Evolutionary conservation across 371 early-diverging fungal species (phyloP), one percentile per base, ranked within the genome.

Genomic region (Rhizomucor miehei): DNA sequence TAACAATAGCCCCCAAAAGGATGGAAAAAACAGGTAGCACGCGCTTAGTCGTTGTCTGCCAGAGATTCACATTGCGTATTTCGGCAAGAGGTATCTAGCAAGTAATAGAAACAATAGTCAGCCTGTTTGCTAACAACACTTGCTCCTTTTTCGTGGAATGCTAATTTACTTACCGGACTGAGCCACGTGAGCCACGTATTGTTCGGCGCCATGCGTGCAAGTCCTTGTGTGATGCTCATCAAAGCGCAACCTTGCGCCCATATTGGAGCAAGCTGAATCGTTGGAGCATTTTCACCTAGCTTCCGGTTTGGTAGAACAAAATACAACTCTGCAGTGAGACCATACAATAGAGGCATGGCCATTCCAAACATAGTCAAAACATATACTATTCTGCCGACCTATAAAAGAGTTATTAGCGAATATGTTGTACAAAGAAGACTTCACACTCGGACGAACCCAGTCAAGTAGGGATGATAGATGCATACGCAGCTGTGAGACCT

Each of bases 261-360:
- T 52, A 76, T 65, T 17, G 73, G 54, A 6, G 69, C 35, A 41
- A 72, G 48, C 38, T 73, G 62, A 9, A 84, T 54, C 0, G 57
- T 58, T 13, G 63, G 58, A 1, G 62, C 37, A 0, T 66, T 55
- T 12, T 57, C 29, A 44, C 54, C 57, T 5, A 67, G 39, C 25
- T 61, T 45, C 9, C 62, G 57, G 43, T 76, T 52, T 1, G 85
- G 83, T 16, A 79, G 43, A 36, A 77, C 56, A 17, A 79, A 17
- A 49, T 81, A 82, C 12, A 85, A 55, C 41, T 85, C 80, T 24
- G 72, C 54, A 24, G 78, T 24, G 23, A 75, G 46, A 2, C 83
- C 82, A 13, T 82, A 47, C 2, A 63, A 41, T 6, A 77, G 46
- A 1, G 85, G 85, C 8, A 81, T 20, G 6, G 75, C 14, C 0